Percentiles rank a stretch among this genome's conserved stretches.
phyloP scores from a whole-genome alignment of 345 rosid species.

The Kernera saxatilis region DNA sequence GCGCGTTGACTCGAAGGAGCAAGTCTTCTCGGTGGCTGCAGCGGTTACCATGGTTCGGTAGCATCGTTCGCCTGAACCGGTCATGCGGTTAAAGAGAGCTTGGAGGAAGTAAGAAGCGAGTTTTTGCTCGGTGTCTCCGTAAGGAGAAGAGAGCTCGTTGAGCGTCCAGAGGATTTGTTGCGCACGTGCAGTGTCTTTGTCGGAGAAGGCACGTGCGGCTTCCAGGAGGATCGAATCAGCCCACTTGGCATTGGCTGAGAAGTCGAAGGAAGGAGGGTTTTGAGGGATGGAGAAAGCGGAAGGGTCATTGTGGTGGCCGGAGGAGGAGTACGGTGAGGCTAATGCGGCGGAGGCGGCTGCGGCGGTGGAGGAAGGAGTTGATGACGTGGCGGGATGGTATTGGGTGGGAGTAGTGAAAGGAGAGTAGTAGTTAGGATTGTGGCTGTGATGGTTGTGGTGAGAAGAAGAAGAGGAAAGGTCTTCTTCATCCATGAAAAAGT shows the following conservation, averaged over 20 bases:
- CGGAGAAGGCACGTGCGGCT: constrained; percentile 64
- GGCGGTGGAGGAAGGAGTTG: constrained; percentile 36
- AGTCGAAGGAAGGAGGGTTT: constrained; percentile 49
- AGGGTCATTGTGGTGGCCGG: constrained; percentile 37
- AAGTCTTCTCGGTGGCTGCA: constrained; percentile 53
- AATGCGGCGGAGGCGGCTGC: constrained; percentile 23
- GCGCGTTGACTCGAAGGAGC: constrained; percentile 76
- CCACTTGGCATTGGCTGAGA: constrained; percentile 65
- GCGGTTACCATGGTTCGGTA: constrained; percentile 55
- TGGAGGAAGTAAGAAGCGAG: constrained; percentile 80
- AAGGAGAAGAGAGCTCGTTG: constrained; percentile 80
- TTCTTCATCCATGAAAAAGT: constrained; percentile 98
- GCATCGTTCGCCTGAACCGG: constrained; percentile 64
- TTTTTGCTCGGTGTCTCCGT: constrained; percentile 86
- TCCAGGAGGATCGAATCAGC: constrained; percentile 61
- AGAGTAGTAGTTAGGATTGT: constrained; percentile 24
- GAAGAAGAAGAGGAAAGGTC: constrained; percentile 98
- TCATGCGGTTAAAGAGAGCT: constrained; percentile 87
- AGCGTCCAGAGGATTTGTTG: constrained; percentile 94
- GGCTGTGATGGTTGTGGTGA: constrained; percentile 32
- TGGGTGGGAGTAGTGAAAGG: constrained; percentile 36
- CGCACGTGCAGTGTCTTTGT: constrained; percentile 51
- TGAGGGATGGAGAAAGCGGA: constrained; percentile 49
- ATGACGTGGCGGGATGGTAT: constrained; percentile 32
- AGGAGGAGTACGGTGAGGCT: constrained; percentile 32